Conservation (phyloP, 148 eudicot genomes). For the Rhododendron vialii region DNA sequence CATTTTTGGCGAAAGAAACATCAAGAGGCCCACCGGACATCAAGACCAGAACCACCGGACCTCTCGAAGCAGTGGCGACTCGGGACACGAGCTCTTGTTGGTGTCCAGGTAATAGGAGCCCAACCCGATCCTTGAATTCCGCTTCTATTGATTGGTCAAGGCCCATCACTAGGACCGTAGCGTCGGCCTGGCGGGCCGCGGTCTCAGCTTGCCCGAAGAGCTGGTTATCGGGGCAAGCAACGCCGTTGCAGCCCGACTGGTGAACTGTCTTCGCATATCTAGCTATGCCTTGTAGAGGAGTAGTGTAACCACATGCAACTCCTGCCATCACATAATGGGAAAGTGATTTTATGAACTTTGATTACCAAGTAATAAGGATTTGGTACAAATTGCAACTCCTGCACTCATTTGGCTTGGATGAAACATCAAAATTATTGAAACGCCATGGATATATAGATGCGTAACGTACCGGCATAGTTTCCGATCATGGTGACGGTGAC, state of each 20-base stretch:
- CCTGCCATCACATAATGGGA: slow-evolving; percentile 27
- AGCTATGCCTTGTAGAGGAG: slow-evolving; percentile 68
- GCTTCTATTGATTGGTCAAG: slow-evolving; percentile 74
- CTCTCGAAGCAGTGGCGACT: slow-evolving; percentile 63
- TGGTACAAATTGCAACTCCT: no score
- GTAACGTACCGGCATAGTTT: slow-evolving; percentile 35
- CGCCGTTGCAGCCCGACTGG: slow-evolving; percentile 52
- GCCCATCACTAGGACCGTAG: slow-evolving; percentile 73
- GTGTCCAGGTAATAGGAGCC: slow-evolving; percentile 41
- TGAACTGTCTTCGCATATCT: slow-evolving; percentile 53
- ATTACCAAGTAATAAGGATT: no score
- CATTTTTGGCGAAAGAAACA: slow-evolving; percentile 55
- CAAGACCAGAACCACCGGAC: slow-evolving; percentile 59
- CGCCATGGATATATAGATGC: neutral
- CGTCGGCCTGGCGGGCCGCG: slow-evolving; percentile 68
- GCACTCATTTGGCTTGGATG: no score
- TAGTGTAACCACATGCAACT: slow-evolving; percentile 65
- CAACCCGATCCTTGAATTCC: slow-evolving; percentile 45
- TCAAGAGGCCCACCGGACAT: slow-evolving; percentile 89
- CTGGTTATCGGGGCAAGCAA: slow-evolving; percentile 42
- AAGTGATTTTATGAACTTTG: neutral
- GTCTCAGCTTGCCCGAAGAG: slow-evolving; percentile 53
- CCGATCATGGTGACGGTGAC: slow-evolving; percentile 51
- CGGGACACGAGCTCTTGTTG: slow-evolving; percentile 60
- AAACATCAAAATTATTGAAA: neutral